Conservation (phyloP, 139 green algal species). For the Chlamydomonas schloesseri region DNA sequence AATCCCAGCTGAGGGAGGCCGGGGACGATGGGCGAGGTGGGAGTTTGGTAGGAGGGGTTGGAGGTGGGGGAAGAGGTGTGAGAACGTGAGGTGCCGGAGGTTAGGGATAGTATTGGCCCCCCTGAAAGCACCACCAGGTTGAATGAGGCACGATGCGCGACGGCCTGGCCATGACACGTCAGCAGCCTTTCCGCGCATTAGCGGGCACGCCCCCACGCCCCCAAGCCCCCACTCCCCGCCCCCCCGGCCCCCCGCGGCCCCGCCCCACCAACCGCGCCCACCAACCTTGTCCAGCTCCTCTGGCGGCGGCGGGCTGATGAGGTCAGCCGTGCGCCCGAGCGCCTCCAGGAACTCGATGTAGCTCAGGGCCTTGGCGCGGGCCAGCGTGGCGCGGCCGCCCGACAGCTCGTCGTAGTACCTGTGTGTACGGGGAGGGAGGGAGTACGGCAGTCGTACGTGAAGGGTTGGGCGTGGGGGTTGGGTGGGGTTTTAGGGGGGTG, state of each 20-base stretch:
- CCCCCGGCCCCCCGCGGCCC: too few species aligned
- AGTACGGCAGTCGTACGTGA: neutral
- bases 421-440: neutral
- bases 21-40: neutral
- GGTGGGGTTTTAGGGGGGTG: too few species aligned
- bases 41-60: neutral
- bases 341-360: constrained; percentile 75
- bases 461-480: too few species aligned
- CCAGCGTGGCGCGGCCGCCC: neutral
- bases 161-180: too few species aligned
- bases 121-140: too few species aligned
- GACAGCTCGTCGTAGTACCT: constrained; percentile 31
- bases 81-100: too few species aligned
- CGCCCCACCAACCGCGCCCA: neutral
- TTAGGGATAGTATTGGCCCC: too few species aligned
- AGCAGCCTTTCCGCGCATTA: too few species aligned
- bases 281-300: constrained; percentile 41
- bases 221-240: too few species aligned
- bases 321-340: constrained; percentile 62
- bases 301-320: constrained; percentile 56
- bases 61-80: neutral
- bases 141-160: too few species aligned
- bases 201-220: too few species aligned
- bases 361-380: constrained; percentile 48
- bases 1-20: constrained; percentile 10